Evolutionary conservation across 495 filamentous ascomycete species (phyloP), one percentile per base, ranked within the genome.

Genomic region (Oleoguttula mirabilis): DNA sequence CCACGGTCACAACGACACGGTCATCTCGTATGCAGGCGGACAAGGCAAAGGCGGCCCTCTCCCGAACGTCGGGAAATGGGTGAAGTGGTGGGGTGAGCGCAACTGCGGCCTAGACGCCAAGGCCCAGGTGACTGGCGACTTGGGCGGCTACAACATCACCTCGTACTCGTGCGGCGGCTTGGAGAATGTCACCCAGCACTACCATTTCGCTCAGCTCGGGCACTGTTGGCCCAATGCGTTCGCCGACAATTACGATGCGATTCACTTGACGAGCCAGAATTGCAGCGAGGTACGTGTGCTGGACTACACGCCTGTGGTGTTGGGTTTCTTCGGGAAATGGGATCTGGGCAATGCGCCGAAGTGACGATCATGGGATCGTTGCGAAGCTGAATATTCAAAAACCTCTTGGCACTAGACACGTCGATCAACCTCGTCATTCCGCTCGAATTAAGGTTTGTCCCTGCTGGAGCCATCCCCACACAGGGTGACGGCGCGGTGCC

Each of bases 151-250:
- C 28, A 34, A 47, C n/a, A 21, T 41, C 11, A 41, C 36, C 3
- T 21, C 16, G 3, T 40, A 33, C 37, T 16, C 10, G n/a, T 47
- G 50, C 21, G 24, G 21, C 24, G 42, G 31, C n/a, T 14, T 15
- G 3, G 10, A 36, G 21, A 41, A 43, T 32, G 48, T 39, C 10
- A 42, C 42, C 27, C 7, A 34, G 25, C 41, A 41, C 21, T 54
- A 54, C 37, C 30, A 40, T n/a, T 7, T 51, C 12, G 12, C 22
- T 11, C 17, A 33, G 11, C 19, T 38, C 4, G 48, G 41, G 11
- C 50, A 54, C 21, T 36, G 41, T 16, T 54, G 50, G 50, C 50
- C 48, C 20, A 35, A 28, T 30, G 17, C 6, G 3, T 10, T 3
- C 3, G 35, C 10, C 5, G 12, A 16, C 11, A 47, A 27, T 19